A percentile compares a stretch with the other conserved stretches of the same genome.
These are phyloP conservation scores for Backusella sp. DNA, from an alignment of 192 early-diverging fungal species.

Conservation along the genomic window DNA sequence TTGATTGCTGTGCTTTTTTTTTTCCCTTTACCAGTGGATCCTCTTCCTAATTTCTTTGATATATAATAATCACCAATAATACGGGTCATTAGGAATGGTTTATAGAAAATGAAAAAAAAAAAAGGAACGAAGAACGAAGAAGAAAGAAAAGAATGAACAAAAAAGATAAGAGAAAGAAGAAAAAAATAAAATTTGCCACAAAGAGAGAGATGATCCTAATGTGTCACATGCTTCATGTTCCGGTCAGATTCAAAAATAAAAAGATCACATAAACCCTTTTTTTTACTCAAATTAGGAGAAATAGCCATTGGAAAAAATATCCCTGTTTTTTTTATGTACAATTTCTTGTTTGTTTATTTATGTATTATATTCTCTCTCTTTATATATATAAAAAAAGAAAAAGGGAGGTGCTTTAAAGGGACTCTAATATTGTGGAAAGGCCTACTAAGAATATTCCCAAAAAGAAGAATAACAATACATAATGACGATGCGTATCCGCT, in stretches of 20 bases:
- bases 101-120: neutral
- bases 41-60: neutral
- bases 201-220: neutral
- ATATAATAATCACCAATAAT: neutral
- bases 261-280: neutral
- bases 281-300: neutral
- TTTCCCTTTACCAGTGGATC: conserved; percentile 1
- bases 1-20: neutral
- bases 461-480: conserved; percentile 31
- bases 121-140: neutral
- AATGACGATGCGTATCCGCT: conserved; percentile 5
- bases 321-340: neutral
- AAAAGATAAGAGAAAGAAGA: neutral
- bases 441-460: conserved; percentile 29
- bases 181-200: neutral
- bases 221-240: conserved; percentile 1
- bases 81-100: neutral
- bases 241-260: neutral
- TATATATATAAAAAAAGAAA: neutral
- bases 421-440: conserved; percentile 21
- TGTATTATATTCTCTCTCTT: neutral
- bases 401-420: neutral
- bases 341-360: neutral
- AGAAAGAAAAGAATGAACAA: conserved; percentile 1
- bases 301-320: neutral